Evolutionary conservation across 495 filamentous ascomycete species (phyloP), one percentile per base, ranked within the genome.

Genomic region (Penicillium riverlandense): DNA sequence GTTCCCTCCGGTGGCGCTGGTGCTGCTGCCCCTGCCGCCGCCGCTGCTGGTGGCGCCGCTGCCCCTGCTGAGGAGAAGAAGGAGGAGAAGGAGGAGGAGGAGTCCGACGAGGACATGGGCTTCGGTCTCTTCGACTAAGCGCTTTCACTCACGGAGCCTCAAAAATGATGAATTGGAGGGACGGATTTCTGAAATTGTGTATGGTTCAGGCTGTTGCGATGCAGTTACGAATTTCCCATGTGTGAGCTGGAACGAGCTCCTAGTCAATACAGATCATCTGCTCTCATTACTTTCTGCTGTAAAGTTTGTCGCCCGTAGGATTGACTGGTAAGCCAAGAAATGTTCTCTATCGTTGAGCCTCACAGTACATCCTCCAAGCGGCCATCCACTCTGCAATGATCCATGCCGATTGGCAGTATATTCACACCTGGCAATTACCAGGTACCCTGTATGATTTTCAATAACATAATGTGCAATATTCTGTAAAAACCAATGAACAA

Each of bases 41-140:
- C 66, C 52, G 83, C 78, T 54, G 83, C 74, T 57, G 84, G 70
- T 58, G 87, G 68, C 59, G 87, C 72, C 52, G 84, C 71, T 48
- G 84, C 78, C 51, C 79, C 80, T 54, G 71, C 79, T 49, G 82
- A 80, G 69, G 83, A 75, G 57, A 82, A 86, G 66, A 76, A 80
- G 65, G 83, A 79, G 62, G 86, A 84, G 58, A 83, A 90, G 76
- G 72, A 75, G 61, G 76, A 83, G 63, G 82, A 88, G 71, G 92
- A 97, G 81, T 97, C 92, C 65, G 92, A 99, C 72, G 92, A 99
- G 67, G 92, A 99, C 67, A 99, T 99, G 92, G 92, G 92, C 64
- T 96, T 99, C 79, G 92, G 92, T 85, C 90, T 99, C 48, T 97
- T 97, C 85, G 91, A 96, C 77, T 96, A 74, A 70, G 56, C 56